Base-by-base conservation (phyloP, 73 alveolate genomes). In the Tetrahymena malaccensis region DNA sequence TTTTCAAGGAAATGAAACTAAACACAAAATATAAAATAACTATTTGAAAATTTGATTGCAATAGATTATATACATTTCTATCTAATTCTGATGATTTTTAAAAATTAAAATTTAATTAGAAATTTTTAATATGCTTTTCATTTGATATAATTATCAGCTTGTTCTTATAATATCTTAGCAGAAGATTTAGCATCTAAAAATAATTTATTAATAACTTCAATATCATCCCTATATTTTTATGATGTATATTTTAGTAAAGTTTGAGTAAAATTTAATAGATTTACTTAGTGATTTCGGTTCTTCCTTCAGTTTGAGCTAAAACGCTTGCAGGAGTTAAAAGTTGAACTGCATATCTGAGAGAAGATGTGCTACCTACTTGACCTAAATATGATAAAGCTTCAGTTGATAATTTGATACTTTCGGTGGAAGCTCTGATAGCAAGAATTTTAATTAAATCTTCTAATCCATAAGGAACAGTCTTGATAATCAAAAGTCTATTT, bases 101-200 rank as follows among this genome's bases (percentile, higher is more conserved):
- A 85, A 38, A 85, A n/a, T 85, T 38, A 38, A 85, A 34, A 34
- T 31, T 38, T 35, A 85, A 85, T 38, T 43, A 85, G 94, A 85
- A 31, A 27, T 85, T 38, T 2, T 5, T 31, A 33, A 35, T 85
- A 25, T 13, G 43, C 34, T 85, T 85, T 85, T 99, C 98, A 99
- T 35, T 99, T 97, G 58, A 99, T 98, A 96, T 97, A 99, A 96
- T 97, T 98, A 43, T 98, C 99, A 6, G 99, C 99, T 97, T 99
- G 99, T 97, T 99, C 99, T 44, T 97, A 98, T 43, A 99, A 96
- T 70, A 99, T 85, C 97, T 98, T 97, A 15, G 99, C 99, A 50
- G 99, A 98, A 38, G 99, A 85, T 96, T 99, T 99, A 34, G 99
- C 99, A 94, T 99, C 99, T 96, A 97, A 98, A 98, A 99, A 99